These are phyloP conservation scores for Inonotus hispidus DNA, from an alignment of 1,284 basidiomycete species.

Conservation along the genomic window DNA sequence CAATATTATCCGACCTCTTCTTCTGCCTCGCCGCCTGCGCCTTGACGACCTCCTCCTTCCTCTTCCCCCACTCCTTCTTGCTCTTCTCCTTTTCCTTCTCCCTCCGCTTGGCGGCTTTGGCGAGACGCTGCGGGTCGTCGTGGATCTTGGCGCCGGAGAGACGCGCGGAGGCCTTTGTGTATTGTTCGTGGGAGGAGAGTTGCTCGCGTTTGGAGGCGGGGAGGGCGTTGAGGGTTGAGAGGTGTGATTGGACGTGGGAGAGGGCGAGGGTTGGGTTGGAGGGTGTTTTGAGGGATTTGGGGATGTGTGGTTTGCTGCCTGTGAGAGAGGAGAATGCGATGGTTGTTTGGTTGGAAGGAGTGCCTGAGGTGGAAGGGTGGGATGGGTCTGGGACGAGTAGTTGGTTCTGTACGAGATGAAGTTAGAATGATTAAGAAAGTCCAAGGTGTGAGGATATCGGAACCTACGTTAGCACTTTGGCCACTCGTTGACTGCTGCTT, in stretches of 20 bases:
- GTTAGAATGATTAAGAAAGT: background rate
- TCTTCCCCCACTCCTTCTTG: slow-evolving; percentile 80
- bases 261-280: slow-evolving; percentile 84
- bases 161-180: slow-evolving; percentile 82
- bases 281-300: slow-evolving; percentile 57
- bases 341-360: slow-evolving; percentile 44
- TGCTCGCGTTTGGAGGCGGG: slow-evolving; percentile 77
- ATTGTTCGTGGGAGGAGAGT: slow-evolving; percentile 74
- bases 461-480: slow-evolving; percentile 45
- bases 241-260: slow-evolving; percentile 67
- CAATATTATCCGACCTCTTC: slow-evolving; percentile 86
- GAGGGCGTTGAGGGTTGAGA: slow-evolving; percentile 65
- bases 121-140: slow-evolving; percentile 76
- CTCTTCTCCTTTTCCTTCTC: slow-evolving; percentile 84
- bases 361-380: slow-evolving; percentile 27
- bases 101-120: slow-evolving; percentile 86
- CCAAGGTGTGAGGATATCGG: background rate
- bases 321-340: slow-evolving; percentile 69
- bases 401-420: slow-evolving; percentile 47
- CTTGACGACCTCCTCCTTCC: slow-evolving; percentile 69
- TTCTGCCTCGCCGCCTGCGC: slow-evolving; percentile 80
- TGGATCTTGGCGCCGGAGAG: slow-evolving; percentile 83
- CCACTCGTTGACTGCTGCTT: slow-evolving; percentile 28
- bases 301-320: slow-evolving; percentile 37
- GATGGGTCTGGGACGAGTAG: slow-evolving; percentile 60